Evolutionary conservation across 2,329 filamentous ascomycete species (phyloP).

Genomic region (Diplocarpon rosae): DNA sequence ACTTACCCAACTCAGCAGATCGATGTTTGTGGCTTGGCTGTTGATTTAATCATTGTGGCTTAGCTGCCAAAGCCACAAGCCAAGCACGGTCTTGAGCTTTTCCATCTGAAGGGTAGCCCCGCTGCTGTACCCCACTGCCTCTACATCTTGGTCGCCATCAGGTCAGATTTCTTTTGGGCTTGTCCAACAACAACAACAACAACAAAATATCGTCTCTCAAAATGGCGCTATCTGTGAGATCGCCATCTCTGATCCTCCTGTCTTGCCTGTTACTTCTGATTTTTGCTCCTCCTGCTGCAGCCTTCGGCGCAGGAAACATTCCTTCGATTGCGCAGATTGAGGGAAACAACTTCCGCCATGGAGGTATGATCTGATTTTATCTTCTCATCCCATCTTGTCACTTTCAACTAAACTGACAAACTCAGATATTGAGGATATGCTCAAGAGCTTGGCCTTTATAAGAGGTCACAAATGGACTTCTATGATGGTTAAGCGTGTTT

Average conservation of each 20-base stretch:
- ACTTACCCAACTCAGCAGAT: no score
- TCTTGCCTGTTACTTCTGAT: constrained; percentile 43
- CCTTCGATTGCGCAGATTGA: constrained; percentile 49
- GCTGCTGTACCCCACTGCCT: constrained; percentile 1
- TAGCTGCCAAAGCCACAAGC: no score
- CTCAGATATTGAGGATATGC: constrained; percentile 67
- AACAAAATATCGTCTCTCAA: neutral
- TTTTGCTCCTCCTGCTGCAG: constrained; percentile 43
- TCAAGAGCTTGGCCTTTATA: constrained; percentile 66
- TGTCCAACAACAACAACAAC: no score
- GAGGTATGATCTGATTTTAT: constrained; percentile 32
- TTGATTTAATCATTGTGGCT: no score
- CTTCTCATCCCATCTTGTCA: neutral
- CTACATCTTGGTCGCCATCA: neutral
- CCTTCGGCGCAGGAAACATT: constrained; percentile 62
- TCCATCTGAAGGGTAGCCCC: no score
- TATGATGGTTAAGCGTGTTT: constrained; percentile 65
- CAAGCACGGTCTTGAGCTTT: no score
- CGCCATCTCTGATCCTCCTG: constrained; percentile 34
- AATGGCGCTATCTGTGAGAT: constrained; percentile 17
- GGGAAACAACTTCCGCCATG: constrained; percentile 60
- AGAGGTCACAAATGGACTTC: constrained; percentile 78
- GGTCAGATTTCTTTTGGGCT: no score
- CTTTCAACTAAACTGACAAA: neutral
- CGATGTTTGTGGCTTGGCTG: no score